phyloP scores from a whole-genome alignment of 2,329 filamentous ascomycete genomes.

The Talaromyces atroroseus region DNA sequence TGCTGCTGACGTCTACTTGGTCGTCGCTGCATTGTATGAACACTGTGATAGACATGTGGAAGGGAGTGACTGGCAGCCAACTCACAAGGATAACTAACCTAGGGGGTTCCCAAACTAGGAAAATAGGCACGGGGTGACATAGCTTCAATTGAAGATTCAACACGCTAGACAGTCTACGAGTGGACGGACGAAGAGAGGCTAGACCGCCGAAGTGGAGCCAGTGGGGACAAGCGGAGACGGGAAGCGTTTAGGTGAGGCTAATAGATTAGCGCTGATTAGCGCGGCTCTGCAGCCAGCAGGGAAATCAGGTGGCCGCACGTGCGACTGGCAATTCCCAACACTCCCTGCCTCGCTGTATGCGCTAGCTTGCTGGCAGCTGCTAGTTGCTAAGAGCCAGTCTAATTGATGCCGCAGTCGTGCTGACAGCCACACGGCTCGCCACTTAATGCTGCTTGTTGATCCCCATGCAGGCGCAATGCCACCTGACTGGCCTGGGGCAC shows the following conservation, averaged over 20 bases:
- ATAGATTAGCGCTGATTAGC: not conserved
- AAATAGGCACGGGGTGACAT: not conserved
- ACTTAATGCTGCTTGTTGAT: constrained; percentile 1
- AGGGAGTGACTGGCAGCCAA: not conserved
- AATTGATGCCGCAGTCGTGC: not conserved
- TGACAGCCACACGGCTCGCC: not conserved
- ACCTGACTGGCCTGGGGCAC: not conserved
- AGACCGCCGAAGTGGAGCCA: not conserved
- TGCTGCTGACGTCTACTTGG: constrained; percentile 2
- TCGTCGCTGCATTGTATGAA: constrained; percentile 6
- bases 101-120: not conserved
- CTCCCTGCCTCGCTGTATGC: not conserved
- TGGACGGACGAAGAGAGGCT: too few relatives aligned
- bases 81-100: not conserved
- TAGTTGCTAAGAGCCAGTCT: not conserved
- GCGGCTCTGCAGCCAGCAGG: not conserved
- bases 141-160: too few relatives aligned
- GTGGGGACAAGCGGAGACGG: too few relatives aligned
- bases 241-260: not conserved
- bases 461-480: constrained; percentile 5
- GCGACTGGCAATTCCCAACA: not conserved
- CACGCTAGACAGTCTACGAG: too few relatives aligned
- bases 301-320: constrained; percentile 6
- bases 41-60: not conserved
- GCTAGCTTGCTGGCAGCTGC: not conserved